Evolutionary conservation across 345 rosid genomes (phyloP).

Genomic region (Lepidium africanum): DNA sequence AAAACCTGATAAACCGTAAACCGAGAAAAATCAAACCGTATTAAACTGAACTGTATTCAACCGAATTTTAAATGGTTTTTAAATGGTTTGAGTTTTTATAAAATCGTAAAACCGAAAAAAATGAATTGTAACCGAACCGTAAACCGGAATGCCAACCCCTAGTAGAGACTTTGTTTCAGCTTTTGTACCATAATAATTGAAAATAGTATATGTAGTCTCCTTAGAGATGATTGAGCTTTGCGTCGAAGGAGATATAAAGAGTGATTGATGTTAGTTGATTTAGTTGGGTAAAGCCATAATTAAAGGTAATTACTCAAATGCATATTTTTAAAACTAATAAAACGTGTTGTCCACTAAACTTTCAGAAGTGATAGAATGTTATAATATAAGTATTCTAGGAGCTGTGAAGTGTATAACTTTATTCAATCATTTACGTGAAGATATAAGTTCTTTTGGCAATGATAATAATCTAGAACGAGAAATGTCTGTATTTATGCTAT

Average conservation of each 20-base stretch:
- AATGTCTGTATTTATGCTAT: too few relatives aligned
- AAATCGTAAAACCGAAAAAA: too few relatives aligned
- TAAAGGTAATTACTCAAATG: background rate
- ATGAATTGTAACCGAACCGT: too few relatives aligned
- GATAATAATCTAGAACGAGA: too few relatives aligned
- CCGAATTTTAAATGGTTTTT: too few relatives aligned
- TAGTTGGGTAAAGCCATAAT: constrained; percentile 12
- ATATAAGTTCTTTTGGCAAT: too few relatives aligned
- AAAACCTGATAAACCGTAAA: too few relatives aligned
- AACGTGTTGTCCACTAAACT: background rate
- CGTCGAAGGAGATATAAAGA: background rate
- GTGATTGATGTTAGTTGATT: background rate
- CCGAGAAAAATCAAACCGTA: too few relatives aligned
- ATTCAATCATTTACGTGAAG: too few relatives aligned
- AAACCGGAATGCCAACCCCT: too few relatives aligned
- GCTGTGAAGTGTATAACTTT: background rate
- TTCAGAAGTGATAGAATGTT: background rate
- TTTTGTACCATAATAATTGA: constrained; percentile 8
- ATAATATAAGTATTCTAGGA: background rate
- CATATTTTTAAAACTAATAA: background rate
- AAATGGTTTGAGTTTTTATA: too few relatives aligned
- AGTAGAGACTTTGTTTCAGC: background rate
- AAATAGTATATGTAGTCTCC: background rate
- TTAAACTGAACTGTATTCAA: too few relatives aligned
- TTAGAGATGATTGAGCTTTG: constrained; percentile 9